A percentile compares a stretch with the other conserved stretches of the same genome.
Conservation (phyloP, 106 monocot species). For the Platanthera guangdongensis region DNA sequence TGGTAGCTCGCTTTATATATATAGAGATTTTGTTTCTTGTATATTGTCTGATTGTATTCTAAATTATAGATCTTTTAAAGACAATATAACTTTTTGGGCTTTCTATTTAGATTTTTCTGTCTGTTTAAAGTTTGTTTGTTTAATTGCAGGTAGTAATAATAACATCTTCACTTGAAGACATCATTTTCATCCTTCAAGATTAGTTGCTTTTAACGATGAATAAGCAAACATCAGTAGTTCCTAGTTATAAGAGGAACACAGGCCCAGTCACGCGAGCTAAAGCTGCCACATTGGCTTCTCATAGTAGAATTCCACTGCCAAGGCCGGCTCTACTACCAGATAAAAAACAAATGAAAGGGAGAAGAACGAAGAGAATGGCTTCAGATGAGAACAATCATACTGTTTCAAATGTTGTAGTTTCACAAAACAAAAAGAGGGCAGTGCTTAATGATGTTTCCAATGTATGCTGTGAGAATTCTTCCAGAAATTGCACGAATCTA, state of each 20-base stretch:
- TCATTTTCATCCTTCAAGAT: slow-evolving; percentile 14
- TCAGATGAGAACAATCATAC: slow-evolving; percentile 28
- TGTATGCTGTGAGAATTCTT: slow-evolving; percentile 19
- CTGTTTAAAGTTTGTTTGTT: background rate
- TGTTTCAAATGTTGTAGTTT: slow-evolving; percentile 7
- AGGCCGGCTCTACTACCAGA: slow-evolving; percentile 21
- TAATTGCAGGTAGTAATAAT: background rate
- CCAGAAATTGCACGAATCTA: slow-evolving; percentile 12
- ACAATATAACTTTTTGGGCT: background rate
- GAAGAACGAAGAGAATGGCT: slow-evolving; percentile 35
- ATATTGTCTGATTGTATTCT: background rate
- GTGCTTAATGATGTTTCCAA: slow-evolving; percentile 50
- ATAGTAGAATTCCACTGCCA: slow-evolving; percentile 5
- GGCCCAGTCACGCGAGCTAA: slow-evolving; percentile 52
- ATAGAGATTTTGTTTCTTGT: background rate
- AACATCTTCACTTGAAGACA: slow-evolving; percentile 1
- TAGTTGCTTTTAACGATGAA: slow-evolving; percentile 18
- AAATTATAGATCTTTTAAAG: background rate
- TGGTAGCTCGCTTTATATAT: too few relatives aligned
- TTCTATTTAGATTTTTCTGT: background rate
- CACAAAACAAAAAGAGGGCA: slow-evolving; percentile 37
- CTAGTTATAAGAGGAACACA: slow-evolving; percentile 13
- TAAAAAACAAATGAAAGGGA: slow-evolving; percentile 13
- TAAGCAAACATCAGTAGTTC: slow-evolving; percentile 25
- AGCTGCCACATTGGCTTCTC: slow-evolving; percentile 39